Base-by-base conservation (phyloP, 331 rosid species). In the Erythrophleum ivorense region DNA sequence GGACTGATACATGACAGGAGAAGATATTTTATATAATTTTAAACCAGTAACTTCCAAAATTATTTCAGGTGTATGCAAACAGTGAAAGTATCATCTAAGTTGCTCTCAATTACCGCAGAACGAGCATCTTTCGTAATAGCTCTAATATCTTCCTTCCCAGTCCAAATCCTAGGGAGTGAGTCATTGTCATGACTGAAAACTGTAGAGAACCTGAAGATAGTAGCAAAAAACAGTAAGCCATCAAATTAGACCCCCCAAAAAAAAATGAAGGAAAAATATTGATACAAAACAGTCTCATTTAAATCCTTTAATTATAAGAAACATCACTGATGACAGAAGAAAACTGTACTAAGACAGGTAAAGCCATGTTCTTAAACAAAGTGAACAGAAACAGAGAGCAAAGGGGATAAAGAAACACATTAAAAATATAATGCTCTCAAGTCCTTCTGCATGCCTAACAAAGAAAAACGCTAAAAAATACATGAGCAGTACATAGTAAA, bases 81-180 rank as follows among this genome's bases (percentile, higher is more conserved):
- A 70, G 41, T 55, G 43, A 63, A 72, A 19, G 75, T 41, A 73
- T 75, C 68, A 59, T 66, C 66, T 41, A 76, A 66, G 36, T 79
- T 55, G 71, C 69, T 65, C 59, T 80, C 46, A 49, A 71, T 62
- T 92, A 95, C 98, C 85, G 87, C 91, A 52, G 94, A 70, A 43
- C 91, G 91, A 1, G 97, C 98, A 62, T 86, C 91, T 87, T 69
- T 95, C 45, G 98, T 93, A 49, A 95, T 95, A 31, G 89, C 82
- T 85, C 84, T 88, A 77, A 95, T 88, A 87, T 95, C 97, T 84
- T 95, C 98, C 11, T 85, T 92, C 80, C 93, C 96, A 49, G 97
- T 91, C 98, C 98, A 95, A 80, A 92, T 78, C 84, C 98, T 88
- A 21, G 98, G 98, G 80, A 95, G 82, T 12, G 97, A 93, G 85